Base-by-base conservation (phyloP, 495 filamentous ascomycete genomes). In the Baudoinia panamericana region DNA sequence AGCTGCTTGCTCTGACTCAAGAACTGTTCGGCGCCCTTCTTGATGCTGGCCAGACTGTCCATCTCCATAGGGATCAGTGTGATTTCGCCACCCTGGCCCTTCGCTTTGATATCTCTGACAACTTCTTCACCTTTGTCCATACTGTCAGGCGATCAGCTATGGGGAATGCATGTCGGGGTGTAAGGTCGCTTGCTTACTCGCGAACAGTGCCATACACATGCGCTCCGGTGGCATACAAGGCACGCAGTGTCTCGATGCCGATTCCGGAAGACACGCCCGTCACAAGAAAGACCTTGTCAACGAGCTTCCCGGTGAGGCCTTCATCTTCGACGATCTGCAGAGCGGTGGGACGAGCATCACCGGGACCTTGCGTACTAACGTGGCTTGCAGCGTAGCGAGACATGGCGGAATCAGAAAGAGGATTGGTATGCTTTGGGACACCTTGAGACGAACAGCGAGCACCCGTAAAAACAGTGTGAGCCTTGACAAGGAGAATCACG, bases 281-380 rank as follows among this genome's bases (percentile, higher is more conserved):
- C 31, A 75, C 59, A 22, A 74, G 27, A 36, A 71, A 56, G 22
- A 65, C 59, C 55, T 73, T 71, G 43, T 54, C 66, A 1, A 28
- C 39, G 9, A 67, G 41, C n/a, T 56, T 60, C 12, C 59, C 61
- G 20, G 60, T 47, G 15, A 69, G 39, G 6, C 40, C 43, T 31
- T 75, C 62, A 40, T 75, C 71, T 33, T 65, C 29, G 43, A 78
- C 46, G 31, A 78, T 65, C 41, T 72, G 63, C 12, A 68, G 44
- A 11, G 67, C 72, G 5, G 72, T 76, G 17, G 70, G 71, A 12
- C 72, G 69, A 11, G 57, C 54, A 55, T 78, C 72, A 3, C 68
- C 66, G n/a, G 63, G 52, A 7, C 73, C 71, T 35, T 66, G 40
- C 11, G 58, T 58, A 21, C 58, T 49, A n/a, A 36, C 43, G 48